Evolutionary conservation across 2,329 filamentous ascomycete species (phyloP).

Genomic region (Colletotrichum zoysiae): DNA sequence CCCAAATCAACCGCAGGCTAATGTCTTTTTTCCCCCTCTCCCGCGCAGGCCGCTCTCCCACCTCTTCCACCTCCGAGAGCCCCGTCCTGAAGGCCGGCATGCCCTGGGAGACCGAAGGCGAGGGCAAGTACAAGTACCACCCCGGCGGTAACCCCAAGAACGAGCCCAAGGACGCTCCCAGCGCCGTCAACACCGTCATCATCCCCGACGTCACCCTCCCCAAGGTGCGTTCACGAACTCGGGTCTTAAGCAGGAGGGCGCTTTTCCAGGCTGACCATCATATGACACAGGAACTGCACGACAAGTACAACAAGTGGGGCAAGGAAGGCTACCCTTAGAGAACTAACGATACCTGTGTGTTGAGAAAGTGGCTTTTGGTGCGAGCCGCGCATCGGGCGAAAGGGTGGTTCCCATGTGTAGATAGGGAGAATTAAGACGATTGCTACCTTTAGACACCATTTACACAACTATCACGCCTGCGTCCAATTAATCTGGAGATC

Average conservation of each 20-base stretch:
- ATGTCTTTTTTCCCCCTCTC: neutral
- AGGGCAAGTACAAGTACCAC: constrained; percentile 82
- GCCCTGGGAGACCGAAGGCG: constrained; percentile 82
- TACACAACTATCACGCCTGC: neutral
- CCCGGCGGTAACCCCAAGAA: constrained; percentile 85
- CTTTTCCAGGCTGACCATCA: constrained; percentile 32
- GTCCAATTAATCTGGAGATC: neutral
- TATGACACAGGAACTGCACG: constrained; percentile 81
- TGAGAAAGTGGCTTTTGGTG: constrained; percentile 22
- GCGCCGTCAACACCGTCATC: constrained; percentile 94
- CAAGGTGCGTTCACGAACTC: constrained; percentile 69
- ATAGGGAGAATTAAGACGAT: constrained; percentile 39
- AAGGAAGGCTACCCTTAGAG: constrained; percentile 87
- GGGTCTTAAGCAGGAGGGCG: neutral
- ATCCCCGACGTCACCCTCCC: constrained; percentile 94
- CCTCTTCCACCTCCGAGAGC: constrained; percentile 84
- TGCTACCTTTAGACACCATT: constrained; percentile 4
- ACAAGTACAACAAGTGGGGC: constrained; percentile 99
- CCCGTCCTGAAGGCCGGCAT: constrained; percentile 82
- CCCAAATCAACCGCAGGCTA: neutral
- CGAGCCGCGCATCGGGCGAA: constrained; percentile 27
- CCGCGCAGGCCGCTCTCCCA: constrained; percentile 81
- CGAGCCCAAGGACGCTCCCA: constrained; percentile 88
- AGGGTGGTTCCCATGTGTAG: constrained; percentile 41
- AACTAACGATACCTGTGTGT: constrained; percentile 28